Base-by-base conservation (phyloP, 78 protist genomes). In the Planoprotostelium fungivorum region DNA sequence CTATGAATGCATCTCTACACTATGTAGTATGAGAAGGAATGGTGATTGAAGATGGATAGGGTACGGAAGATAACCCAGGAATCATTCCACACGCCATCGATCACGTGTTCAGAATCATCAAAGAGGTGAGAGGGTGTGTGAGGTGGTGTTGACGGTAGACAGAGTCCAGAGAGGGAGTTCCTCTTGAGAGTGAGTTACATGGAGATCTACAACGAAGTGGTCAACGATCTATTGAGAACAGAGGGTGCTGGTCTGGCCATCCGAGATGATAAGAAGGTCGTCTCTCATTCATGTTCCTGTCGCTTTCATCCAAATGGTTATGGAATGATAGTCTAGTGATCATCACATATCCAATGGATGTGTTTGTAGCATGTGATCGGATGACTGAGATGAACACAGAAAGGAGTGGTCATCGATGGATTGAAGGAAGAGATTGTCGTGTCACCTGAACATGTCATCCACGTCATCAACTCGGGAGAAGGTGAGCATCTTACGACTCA, bases 191-290 rank as follows among this genome's bases (percentile, higher is more conserved):
- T 96, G 35, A 88, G 94, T 0, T 96, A 94, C 88, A 23, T 96
- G 85, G 98, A 96, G 36, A 94, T 96, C 31, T 96, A 96, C 83
- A 96, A 96, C 38, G 98, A 96, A 36, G 38, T 63, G 5, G 88
- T 96, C 23, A 88, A 93, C 0, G 97, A 96, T 87, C 38, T 96
- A 87, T 86, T 96, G 35, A 86, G 90, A 29, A 93, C 95, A n/a
- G 87, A 86, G 31, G 86, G 73, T 23, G 16, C 89, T 10, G 89
- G 89, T 63, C 38, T 92, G 1, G 88, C 73, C 73, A 16, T 51
- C 31, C 5, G 73, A 51, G 73, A 51, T 16, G 73, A 51, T 16
- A 51, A 51, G 73, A 51, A 51, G 73, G 73, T 51, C 31, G 16
- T 51, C 31, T 51, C 73, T 16, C n/a, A n/a, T n/a, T n/a, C n/a